These are phyloP conservation scores for Colletotrichum acutatum DNA, from an alignment of 2,329 filamentous ascomycete genomes.

Conservation along the genomic window DNA sequence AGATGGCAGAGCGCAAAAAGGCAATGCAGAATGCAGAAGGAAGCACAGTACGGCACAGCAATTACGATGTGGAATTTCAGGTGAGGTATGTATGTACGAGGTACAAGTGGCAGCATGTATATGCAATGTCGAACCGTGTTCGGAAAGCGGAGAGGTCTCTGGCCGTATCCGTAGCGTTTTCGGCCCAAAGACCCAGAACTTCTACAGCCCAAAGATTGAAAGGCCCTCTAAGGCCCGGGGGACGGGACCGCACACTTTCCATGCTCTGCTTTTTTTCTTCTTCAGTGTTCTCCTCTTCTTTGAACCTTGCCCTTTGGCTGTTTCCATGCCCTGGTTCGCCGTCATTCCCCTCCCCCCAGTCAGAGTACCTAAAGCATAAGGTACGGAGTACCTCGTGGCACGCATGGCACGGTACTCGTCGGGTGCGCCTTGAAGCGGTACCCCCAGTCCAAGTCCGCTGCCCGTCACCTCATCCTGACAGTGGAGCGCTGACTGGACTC, in stretches of 20 bases:
- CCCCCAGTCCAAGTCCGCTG: conserved; percentile 28
- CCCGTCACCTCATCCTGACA: conserved; percentile 33
- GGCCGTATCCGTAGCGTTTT: conserved; percentile 7
- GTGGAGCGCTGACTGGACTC: conserved; percentile 7
- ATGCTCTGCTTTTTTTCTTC: background rate
- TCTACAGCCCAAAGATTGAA: conserved; percentile 19
- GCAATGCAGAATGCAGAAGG: conserved; percentile 9
- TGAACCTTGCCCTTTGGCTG: background rate
- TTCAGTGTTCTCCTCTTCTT: background rate
- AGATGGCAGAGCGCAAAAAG: conserved; percentile 4
- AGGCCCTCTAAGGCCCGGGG: background rate
- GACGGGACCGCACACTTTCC: background rate
- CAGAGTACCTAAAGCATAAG: background rate
- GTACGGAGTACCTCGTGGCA: no score
- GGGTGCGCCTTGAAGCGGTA: background rate
- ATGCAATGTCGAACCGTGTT: conserved; percentile 32
- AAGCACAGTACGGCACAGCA: conserved; percentile 6
- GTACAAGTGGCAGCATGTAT: conserved; percentile 15
- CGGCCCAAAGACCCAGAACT: conserved; percentile 26
- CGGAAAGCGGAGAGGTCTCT: conserved; percentile 23
- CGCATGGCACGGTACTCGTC: background rate
- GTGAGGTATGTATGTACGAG: conserved; percentile 20
- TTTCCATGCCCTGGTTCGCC: background rate
- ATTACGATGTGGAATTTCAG: conserved; percentile 18
- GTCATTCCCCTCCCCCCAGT: background rate